Base-by-base conservation (phyloP, 2,329 filamentous ascomycete genomes). In the Pleurostoma richardsiae region DNA sequence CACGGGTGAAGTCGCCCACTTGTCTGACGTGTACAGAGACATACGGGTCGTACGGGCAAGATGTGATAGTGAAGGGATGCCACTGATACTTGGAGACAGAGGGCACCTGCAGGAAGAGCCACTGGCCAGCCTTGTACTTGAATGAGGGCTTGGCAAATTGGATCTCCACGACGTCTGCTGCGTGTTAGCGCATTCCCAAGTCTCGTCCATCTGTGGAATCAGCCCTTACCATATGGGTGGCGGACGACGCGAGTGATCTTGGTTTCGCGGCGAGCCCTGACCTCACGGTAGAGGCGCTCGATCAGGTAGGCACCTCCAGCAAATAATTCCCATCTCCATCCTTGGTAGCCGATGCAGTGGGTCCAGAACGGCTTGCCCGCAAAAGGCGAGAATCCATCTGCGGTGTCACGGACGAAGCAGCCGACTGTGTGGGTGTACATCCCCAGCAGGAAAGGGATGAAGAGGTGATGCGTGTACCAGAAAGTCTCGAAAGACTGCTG, bases 381-480 rank as follows among this genome's bases (percentile, higher is more conserved):
- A 55, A 99, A 94, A 3, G 94, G 94, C 6, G 91, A 96, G 56
- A 85, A 77, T 2, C 83, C 80, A 0, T 80, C 60, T 5, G 74
- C 66, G 2, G 83, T 86, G 62, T 96, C 91, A 55, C 94, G 88
- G 38, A 99, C 94, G 71, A 99, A 99, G 70, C 94, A 99, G 49
- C 90, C 91, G 6, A 88, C 89, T 2, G 94, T 92, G 67, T 99
- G 94, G 10, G 92, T 97, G 69, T 97, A 99, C 56, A 99, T 83
- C 41, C 82, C 92, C 40, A 99, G 77, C 60, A 97, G 71, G 68
- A 99, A 99, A 2, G 94, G 92, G 50, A 99, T 87, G 61, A 97
- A 97, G n/a, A 99, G 80, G 60, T 99, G 94, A 68, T 99, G 94
- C 1, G 90, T 96, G 70, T 99, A 99, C 94, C 94, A 99, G 66